phyloP scores from a whole-genome alignment of 192 early-diverging fungal species.

The Thamnidium elegans region DNA sequence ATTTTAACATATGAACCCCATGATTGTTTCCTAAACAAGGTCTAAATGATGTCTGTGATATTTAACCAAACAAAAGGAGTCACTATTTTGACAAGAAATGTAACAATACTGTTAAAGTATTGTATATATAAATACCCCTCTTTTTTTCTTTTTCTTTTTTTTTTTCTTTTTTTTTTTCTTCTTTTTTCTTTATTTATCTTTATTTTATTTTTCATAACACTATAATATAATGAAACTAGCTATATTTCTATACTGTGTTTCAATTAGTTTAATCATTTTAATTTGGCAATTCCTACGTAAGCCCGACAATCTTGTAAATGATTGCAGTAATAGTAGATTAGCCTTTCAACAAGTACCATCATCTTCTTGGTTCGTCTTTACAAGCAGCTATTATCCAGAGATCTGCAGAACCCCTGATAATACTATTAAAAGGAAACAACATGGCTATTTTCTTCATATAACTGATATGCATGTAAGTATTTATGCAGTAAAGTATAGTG shows the following conservation, averaged over 20 bases:
- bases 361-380: background rate
- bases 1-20: background rate
- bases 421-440: background rate
- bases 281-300: background rate
- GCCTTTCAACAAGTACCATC: background rate
- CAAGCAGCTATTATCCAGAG: background rate
- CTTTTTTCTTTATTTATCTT: background rate
- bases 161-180: constrained; percentile 6
- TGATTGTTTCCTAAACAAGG: too few species aligned
- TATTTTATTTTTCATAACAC: background rate
- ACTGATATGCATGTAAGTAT: constrained; percentile 62
- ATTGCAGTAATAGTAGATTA: background rate
- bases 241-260: constrained; percentile 1
- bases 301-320: background rate
- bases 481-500: too few species aligned
- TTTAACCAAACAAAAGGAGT: constrained; percentile 6
- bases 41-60: too few species aligned
- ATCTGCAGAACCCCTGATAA: background rate
- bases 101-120: background rate
- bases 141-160: background rate
- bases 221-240: background rate
- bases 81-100: constrained; percentile 14
- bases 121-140: background rate
- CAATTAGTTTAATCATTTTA: background rate
- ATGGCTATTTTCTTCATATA: constrained; percentile 67